Evolutionary conservation across 805 yeast genomes (phyloP).

Genomic region (Lipomyces spencermartinsiae): DNA sequence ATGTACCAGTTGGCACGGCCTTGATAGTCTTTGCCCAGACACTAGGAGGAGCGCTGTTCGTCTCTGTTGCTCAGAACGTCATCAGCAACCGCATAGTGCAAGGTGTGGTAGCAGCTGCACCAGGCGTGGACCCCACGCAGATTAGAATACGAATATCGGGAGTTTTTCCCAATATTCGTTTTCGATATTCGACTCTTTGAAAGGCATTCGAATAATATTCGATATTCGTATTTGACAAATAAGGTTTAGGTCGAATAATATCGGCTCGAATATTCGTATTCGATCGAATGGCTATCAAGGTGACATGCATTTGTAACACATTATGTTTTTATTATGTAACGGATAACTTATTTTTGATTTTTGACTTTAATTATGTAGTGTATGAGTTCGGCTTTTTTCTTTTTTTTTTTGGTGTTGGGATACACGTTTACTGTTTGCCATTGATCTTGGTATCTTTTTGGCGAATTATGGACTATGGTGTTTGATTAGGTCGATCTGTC

Average conservation of each 20-base stretch:
- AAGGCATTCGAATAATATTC: too few species aligned
- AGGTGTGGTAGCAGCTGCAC: background rate
- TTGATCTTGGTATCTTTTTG: background rate
- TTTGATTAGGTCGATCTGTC: background rate
- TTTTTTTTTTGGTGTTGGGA: background rate
- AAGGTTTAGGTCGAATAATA: too few species aligned
- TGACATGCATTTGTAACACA: background rate
- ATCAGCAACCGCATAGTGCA: constrained; percentile 10
- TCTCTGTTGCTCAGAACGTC: constrained; percentile 19
- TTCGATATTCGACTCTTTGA: too few species aligned
- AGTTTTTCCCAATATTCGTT: too few species aligned
- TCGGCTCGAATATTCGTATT: too few species aligned
- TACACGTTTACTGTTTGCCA: background rate
- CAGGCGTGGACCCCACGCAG: constrained; percentile 11
- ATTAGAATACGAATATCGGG: too few species aligned
- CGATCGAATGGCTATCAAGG: background rate
- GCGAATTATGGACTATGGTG: background rate
- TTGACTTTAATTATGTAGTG: background rate
- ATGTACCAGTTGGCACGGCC: constrained; percentile 25
- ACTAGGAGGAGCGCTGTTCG: constrained; percentile 19
- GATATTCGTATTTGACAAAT: too few species aligned
- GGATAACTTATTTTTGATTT: background rate
- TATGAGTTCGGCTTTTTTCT: too few species aligned
- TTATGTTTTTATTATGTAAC: background rate
- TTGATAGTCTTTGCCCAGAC: constrained; percentile 15